Conservation (phyloP, 1,284 basidiomycete genomes). For the Phlebopus sp. region DNA sequence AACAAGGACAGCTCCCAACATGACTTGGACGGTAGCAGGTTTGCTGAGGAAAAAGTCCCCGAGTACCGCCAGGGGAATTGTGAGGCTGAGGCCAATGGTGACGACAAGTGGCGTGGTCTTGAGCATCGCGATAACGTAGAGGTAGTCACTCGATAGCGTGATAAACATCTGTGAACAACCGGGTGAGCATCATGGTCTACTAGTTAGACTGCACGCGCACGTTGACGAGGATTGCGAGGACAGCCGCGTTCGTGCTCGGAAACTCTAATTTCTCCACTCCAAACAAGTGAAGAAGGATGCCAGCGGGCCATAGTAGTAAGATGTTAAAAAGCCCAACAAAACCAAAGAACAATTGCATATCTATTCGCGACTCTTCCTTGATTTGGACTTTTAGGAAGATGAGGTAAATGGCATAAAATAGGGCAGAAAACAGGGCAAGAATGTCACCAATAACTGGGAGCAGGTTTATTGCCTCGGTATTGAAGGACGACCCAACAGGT, state of each 20-base stretch:
- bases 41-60: conserved; percentile 74
- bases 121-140: conserved; percentile 92
- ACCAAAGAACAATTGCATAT: conserved; percentile 93
- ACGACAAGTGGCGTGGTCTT: conserved; percentile 94
- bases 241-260: conserved; percentile 59
- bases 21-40: conserved; percentile 52
- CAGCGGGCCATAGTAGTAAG: conserved; percentile 77
- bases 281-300: conserved; percentile 74
- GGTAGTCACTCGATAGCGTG: conserved; percentile 81
- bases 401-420: conserved; percentile 92
- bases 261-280: conserved; percentile 77
- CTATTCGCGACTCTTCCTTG: conserved; percentile 78
- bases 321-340: conserved; percentile 93
- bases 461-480: conserved; percentile 20
- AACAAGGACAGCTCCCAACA: conserved; percentile 67
- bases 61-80: conserved; percentile 85
- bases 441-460: conserved; percentile 66
- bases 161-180: conserved; percentile 67
- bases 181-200: background rate
- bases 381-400: conserved; percentile 89
- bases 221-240: conserved; percentile 74
- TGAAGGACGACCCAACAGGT: conserved; percentile 13
- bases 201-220: conserved; percentile 39
- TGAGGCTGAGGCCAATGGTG: conserved; percentile 92
- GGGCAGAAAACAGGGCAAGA: conserved; percentile 77